Evolutionary conservation across 805 yeast genomes (phyloP).

Genomic region (Barnettozyma wickerhamii): DNA sequence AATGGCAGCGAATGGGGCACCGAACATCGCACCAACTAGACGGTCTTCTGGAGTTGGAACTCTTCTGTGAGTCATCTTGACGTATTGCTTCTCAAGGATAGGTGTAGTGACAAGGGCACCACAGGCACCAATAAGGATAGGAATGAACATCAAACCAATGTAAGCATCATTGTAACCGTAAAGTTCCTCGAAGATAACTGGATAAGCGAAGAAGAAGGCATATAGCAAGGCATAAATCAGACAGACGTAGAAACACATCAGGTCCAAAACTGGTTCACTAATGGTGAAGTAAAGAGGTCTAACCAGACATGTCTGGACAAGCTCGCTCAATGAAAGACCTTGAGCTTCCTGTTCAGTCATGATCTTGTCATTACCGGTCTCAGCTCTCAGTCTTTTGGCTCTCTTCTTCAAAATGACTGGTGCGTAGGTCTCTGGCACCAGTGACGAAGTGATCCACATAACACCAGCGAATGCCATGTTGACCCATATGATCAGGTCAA

Average conservation of each 20-base stretch:
- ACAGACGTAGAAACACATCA: slow-evolving; percentile 83
- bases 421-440: slow-evolving; percentile 88
- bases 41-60: slow-evolving; percentile 77
- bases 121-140: slow-evolving; percentile 83
- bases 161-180: slow-evolving; percentile 75
- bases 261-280: slow-evolving; percentile 81
- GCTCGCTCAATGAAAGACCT: slow-evolving; percentile 63
- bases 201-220: slow-evolving; percentile 94
- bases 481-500: slow-evolving; percentile 80
- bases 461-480: slow-evolving; percentile 89
- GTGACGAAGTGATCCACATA: slow-evolving; percentile 61
- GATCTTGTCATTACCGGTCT: slow-evolving; percentile 76
- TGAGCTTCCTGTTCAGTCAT: slow-evolving; percentile 93
- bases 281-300: slow-evolving; percentile 76
- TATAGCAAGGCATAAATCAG: slow-evolving; percentile 85
- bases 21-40: slow-evolving; percentile 75
- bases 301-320: slow-evolving; percentile 65
- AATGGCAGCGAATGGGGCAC: slow-evolving; percentile 78
- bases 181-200: slow-evolving; percentile 75
- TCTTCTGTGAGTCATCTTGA: slow-evolving; percentile 46
- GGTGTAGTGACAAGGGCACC: slow-evolving; percentile 76
- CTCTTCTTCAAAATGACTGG: slow-evolving; percentile 70
- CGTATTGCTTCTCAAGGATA: slow-evolving; percentile 59
- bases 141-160: slow-evolving; percentile 85
- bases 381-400: slow-evolving; percentile 64